phyloP scores from a whole-genome alignment of 2,329 filamentous ascomycete genomes.

The Dryadomyces sulphureus region DNA sequence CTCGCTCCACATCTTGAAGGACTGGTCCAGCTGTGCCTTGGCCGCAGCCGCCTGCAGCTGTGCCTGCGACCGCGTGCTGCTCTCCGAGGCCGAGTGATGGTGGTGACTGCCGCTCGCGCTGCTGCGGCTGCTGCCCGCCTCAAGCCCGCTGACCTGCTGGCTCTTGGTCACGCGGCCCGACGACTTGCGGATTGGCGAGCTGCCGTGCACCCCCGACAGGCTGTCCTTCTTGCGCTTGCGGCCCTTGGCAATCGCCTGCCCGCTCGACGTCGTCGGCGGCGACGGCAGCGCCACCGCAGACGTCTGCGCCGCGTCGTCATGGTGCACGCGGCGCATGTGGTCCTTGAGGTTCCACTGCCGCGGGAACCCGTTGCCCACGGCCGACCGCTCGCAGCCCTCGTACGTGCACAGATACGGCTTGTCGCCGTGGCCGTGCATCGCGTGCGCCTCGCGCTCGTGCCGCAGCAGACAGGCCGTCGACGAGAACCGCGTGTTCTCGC shows the following conservation, averaged over 20 bases:
- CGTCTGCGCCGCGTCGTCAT: constrained; percentile 29
- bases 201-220: constrained; percentile 10
- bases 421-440: constrained; percentile 86
- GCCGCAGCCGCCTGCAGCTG: constrained; percentile 9
- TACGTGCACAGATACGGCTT: constrained; percentile 86
- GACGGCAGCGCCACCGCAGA: background rate
- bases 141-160: background rate
- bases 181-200: constrained; percentile 29
- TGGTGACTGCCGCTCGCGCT: constrained; percentile 16
- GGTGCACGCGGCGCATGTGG: constrained; percentile 93
- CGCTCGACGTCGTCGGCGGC: constrained; percentile 20
- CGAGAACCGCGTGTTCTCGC: constrained; percentile 78
- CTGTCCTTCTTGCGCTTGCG: constrained; percentile 44
- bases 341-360: constrained; percentile 92
- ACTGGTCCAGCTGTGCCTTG: constrained; percentile 20
- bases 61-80: constrained; percentile 11
- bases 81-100: constrained; percentile 2
- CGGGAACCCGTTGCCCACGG: constrained; percentile 76
- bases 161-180: constrained; percentile 6
- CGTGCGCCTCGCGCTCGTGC: constrained; percentile 90
- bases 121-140: constrained; percentile 13
- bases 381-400: constrained; percentile 71
- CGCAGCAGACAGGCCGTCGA: constrained; percentile 89
- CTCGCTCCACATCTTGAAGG: constrained; percentile 41
- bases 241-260: constrained; percentile 28